These are phyloP conservation scores for Citeromyces hawaiiensis DNA, from an alignment of 1,139 yeast genomes.

Conservation along the genomic window DNA sequence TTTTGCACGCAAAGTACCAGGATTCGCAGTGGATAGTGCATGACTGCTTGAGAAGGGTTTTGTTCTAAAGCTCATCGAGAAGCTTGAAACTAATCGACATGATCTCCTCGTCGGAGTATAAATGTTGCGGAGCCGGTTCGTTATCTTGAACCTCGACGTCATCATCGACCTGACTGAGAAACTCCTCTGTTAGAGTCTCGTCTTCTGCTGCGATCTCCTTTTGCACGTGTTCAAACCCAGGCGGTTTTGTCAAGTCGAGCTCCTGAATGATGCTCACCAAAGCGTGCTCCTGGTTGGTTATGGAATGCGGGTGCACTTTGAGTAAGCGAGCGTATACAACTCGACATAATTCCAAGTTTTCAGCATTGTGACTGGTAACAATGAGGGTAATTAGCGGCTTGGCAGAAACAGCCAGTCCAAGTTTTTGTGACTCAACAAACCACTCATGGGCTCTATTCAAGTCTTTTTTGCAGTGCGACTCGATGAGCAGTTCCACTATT, in stretches of 20 bases:
- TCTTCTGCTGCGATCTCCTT: not conserved
- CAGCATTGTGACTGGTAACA: not conserved
- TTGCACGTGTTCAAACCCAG: not conserved
- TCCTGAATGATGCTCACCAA: not conserved
- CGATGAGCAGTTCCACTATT: not conserved
- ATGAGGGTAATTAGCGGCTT: not conserved
- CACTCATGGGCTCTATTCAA: not conserved
- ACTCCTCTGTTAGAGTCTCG: not conserved
- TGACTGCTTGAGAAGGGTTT: not conserved
- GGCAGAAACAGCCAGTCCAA: not conserved
- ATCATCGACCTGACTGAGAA: not conserved
- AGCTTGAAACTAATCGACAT: not conserved
- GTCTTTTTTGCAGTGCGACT: not conserved
- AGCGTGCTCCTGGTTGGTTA: not conserved
- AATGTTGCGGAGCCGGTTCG: not conserved
- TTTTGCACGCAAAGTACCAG: conserved; percentile 20
- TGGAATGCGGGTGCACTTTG: not conserved
- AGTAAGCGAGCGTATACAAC: not conserved
- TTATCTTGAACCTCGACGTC: not conserved
- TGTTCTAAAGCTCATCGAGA: not conserved
- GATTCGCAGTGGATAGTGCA: not conserved
- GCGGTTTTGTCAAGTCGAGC: not conserved
- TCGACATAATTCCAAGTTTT: not conserved
- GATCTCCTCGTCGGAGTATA: not conserved
- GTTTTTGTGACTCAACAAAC: not conserved